Evolutionary conservation across 805 yeast genomes (phyloP), one percentile per base, ranked within the genome.

Genomic region (Peterozyma xylosa): DNA sequence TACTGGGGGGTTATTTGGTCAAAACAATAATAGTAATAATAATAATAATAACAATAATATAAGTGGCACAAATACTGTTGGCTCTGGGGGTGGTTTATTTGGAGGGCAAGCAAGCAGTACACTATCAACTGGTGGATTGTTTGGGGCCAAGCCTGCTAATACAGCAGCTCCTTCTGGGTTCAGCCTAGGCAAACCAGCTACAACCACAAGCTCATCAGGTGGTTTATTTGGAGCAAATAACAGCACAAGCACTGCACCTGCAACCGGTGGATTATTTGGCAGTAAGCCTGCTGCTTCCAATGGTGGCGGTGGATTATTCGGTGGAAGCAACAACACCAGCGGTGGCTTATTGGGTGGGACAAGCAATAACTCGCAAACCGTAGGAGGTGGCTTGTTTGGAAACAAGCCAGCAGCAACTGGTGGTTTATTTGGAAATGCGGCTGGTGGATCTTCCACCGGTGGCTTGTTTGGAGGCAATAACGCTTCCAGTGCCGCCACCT

Each of bases 321-420:
- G 63, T 9, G 30, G 35, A 18, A 39, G 34, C 14, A 33, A 16
- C 17, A 45, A 46, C 9, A 17, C 53, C 2, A 15, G 46, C 11
- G 48, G 51, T 14, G 50, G 53, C 2, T 30, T 51, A 11, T 53
- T 55, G 43, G 56, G 58, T 15, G 42, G 45, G 18, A 9, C 14
- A 6, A 34, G 5, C 15, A 13, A 33, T 43, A 9, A 49, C 39
- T 17, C 45, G 35, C 36, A 27, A 38, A 27, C 45, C n/a, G 41
- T 48, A 45, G 48, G 53, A 4, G 62, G 62, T 5, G 66, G 69
- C 4, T 53, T 62, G 42, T 71, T 67, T 53, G 74, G 74, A 5
- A 57, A 49, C 42, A 56, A 48, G 33, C 36, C 54, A 33, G 45
- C 46, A 44, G 38, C 59, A 10, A 32, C 45, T 2, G 66, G 67